These are phyloP conservation scores for Vitis hybrid DNA, from an alignment of 177 flowering plant species.

Conservation along the genomic window DNA sequence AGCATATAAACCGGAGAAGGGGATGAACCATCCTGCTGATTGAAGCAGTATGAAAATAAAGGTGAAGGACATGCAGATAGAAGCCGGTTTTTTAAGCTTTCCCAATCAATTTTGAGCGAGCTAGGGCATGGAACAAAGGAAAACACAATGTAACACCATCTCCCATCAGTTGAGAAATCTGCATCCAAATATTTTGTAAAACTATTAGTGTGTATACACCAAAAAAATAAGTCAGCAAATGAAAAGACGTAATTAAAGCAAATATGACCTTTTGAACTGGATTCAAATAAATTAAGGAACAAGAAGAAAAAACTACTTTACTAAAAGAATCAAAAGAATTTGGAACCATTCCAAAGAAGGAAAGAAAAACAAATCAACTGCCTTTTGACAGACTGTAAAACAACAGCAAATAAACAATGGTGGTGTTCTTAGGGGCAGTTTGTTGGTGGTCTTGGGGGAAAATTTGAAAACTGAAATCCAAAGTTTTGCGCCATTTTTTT, in stretches of 20 bases:
- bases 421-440: no score
- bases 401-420: no score
- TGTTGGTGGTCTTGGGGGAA: no score
- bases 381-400: no score
- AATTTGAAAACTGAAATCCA: no score
- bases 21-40: conserved; percentile 12
- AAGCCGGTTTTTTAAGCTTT: conserved; percentile 39
- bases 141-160: conserved; percentile 45
- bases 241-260: not conserved
- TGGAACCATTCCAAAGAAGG: no score
- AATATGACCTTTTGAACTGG: no score
- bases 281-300: no score
- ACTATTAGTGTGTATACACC: not conserved
- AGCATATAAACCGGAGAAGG: conserved; percentile 27
- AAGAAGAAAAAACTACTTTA: no score
- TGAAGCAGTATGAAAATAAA: conserved; percentile 25
- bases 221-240: not conserved
- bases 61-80: conserved; percentile 30
- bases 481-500: no score
- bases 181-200: conserved; percentile 1
- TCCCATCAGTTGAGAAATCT: conserved; percentile 51
- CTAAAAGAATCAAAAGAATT: no score
- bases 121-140: conserved; percentile 29
- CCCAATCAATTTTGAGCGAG: conserved; percentile 30
- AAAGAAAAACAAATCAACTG: no score